A percentile compares a stretch with the other conserved stretches of the same genome.
phyloP scores from a whole-genome alignment of 352 stramenopile species.

The Thalassiosira mediterranea region DNA sequence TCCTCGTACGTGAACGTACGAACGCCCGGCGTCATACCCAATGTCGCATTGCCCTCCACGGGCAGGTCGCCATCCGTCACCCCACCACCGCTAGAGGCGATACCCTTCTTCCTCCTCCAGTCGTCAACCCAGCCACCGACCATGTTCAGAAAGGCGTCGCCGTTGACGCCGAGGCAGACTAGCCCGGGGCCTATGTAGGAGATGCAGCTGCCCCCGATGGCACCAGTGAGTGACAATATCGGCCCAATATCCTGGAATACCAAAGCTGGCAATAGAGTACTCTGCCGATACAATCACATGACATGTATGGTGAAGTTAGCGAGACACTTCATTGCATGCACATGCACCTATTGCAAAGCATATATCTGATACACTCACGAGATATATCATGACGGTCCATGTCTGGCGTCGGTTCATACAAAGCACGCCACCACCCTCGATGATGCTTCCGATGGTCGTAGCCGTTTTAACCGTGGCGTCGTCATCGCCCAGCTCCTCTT shows the following conservation, averaged over 20 bases:
- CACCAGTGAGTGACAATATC: slow-evolving; percentile 74
- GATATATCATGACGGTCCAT: slow-evolving; percentile 61
- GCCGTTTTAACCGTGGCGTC: background rate
- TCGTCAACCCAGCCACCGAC: slow-evolving; percentile 27
- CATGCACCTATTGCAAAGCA: no score
- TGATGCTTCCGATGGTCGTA: slow-evolving; percentile 16
- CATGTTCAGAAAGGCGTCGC: slow-evolving; percentile 62
- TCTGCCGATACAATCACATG: no score
- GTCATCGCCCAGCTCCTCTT: slow-evolving; percentile 26
- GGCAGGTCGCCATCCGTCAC: slow-evolving; percentile 52
- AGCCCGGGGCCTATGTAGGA: slow-evolving; percentile 73
- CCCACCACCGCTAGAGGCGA: background rate
- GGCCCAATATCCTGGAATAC: slow-evolving; percentile 76
- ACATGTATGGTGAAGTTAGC: no score
- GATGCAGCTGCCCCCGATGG: slow-evolving; percentile 67
- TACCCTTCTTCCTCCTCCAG: slow-evolving; percentile 22
- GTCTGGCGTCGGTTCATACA: slow-evolving; percentile 57
- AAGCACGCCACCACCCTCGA: slow-evolving; percentile 44
- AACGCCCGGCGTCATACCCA: slow-evolving; percentile 41
- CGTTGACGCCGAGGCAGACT: slow-evolving; percentile 73
- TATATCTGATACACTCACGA: slow-evolving; percentile 15
- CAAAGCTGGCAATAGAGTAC: slow-evolving; percentile 70
- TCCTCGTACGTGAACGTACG: slow-evolving; percentile 37
- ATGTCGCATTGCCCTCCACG: slow-evolving; percentile 58
- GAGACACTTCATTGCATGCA: no score